Evolutionary conservation across 257 asterid genomes (phyloP), one percentile per base, ranked within the genome.

Genomic region (Solanum sejunctum): DNA sequence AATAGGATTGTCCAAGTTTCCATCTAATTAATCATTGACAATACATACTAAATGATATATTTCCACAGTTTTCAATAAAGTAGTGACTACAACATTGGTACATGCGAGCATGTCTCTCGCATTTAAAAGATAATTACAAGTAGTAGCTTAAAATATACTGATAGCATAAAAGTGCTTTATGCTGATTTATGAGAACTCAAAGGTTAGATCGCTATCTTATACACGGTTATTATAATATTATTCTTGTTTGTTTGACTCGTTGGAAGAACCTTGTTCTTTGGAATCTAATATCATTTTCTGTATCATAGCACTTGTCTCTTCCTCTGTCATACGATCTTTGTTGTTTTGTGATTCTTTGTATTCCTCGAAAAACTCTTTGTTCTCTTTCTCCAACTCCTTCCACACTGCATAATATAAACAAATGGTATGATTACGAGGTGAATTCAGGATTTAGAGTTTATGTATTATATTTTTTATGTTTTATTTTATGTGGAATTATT

Each of bases 321-420:
- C 86, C 81, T 88, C 91, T 8, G 91, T 85, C 86, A 86, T 84
- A 45, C 81, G 84, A 81, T 89, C 90, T 83, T 77, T 84, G 84
- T 72, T 84, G 82, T 58, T 85, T 83, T 84, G 91, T 43, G 90
- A 89, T 84, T 82, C 85, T 28, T 86, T 36, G 54, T 90, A 90
- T 17, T 84, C 83, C 57, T 90, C 88, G 32, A 90, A 90, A 87
- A 90, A 89, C 60, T 87, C 91, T 81, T 89, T 85, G 84, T 90
- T 90, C 73, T 86, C 93, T 80, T 90, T 90, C 88, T 86, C 91
- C 13, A 90, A 67, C 86, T 90, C 93, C 18, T 77, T 89, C 93
- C 93, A 90, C 57, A 90, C 93, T 90, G 90, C 88, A 72, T 55
- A 7, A 13, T 20, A 36, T 36, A 4, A 36, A 36, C 41, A 5